These are phyloP conservation scores for Tuber calosporum DNA, from an alignment of 495 filamentous ascomycete genomes.

Conservation along the genomic window DNA sequence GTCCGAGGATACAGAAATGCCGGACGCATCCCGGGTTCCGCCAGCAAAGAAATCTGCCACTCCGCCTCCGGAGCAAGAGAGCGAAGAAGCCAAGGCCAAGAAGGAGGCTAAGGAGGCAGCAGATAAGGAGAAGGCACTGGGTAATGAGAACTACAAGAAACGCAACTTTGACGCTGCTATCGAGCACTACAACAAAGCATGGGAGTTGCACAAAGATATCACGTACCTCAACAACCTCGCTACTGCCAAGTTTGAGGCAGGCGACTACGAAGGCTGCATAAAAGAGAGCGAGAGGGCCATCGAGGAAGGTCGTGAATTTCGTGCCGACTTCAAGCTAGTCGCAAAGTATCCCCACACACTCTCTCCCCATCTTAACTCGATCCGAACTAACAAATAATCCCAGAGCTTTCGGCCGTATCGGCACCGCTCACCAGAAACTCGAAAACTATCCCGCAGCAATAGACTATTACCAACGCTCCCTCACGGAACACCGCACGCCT, in stretches of 20 bases:
- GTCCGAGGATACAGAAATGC: slow-evolving; percentile 73
- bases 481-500: slow-evolving; percentile 94
- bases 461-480: slow-evolving; percentile 81
- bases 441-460: slow-evolving; percentile 76
- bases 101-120: slow-evolving; percentile 86
- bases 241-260: slow-evolving; percentile 92
- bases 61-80: slow-evolving; percentile 50
- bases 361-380: neutral
- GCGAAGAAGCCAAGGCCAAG: slow-evolving; percentile 71
- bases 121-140: slow-evolving; percentile 88
- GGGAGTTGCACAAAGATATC: slow-evolving; percentile 91
- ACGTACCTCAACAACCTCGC: slow-evolving; percentile 95
- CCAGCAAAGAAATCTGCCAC: slow-evolving; percentile 43
- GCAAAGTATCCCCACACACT: slow-evolving; percentile 60
- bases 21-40: slow-evolving; percentile 49
- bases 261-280: slow-evolving; percentile 78
- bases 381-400: slow-evolving; percentile 26
- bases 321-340: slow-evolving; percentile 93
- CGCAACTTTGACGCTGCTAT: slow-evolving; percentile 89
- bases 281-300: slow-evolving; percentile 79
- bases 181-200: slow-evolving; percentile 90
- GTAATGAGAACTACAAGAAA: slow-evolving; percentile 97
- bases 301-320: slow-evolving; percentile 75
- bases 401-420: slow-evolving; percentile 80
- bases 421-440: slow-evolving; percentile 79